Conservation (phyloP, 163 green algal genomes). For the Prototheca stagnorum region DNA sequence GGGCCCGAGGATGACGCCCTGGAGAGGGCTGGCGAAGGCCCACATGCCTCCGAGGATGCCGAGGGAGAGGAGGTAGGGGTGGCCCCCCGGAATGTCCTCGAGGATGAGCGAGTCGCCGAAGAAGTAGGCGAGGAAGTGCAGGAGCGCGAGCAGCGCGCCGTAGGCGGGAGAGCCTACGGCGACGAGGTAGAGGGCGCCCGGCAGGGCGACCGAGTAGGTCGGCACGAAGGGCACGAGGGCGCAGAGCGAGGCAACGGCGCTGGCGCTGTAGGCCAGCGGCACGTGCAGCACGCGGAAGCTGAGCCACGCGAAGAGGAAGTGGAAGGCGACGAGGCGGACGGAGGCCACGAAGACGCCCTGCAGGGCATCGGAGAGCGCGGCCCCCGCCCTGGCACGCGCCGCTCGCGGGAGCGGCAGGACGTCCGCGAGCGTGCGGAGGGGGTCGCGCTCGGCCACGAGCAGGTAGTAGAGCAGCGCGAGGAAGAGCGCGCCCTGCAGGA, state of each 20-base stretch:
- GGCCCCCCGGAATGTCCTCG: conserved; percentile 20
- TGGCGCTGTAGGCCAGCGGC: conserved; percentile 18
- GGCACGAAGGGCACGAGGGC: conserved; percentile 45
- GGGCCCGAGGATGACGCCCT: conserved; percentile 30
- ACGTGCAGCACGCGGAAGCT: conserved; percentile 15
- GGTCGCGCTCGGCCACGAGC: conserved; percentile 30
- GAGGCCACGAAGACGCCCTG: conserved; percentile 40
- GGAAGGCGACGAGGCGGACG: conserved; percentile 44
- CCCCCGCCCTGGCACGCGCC: conserved; percentile 8
- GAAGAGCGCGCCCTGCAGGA: conserved; percentile 35
- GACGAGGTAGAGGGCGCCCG: conserved; percentile 27
- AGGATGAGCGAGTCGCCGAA: conserved; percentile 23
- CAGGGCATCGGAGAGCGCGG: conserved; percentile 22
- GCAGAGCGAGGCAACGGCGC: conserved; percentile 17
- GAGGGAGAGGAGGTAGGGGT: conserved; percentile 39
- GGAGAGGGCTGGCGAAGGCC: conserved; percentile 36
- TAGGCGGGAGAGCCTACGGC: conserved; percentile 13
- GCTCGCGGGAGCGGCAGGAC: conserved; percentile 34
- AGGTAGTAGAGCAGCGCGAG: conserved; percentile 38
- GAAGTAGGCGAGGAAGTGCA: conserved; percentile 32
- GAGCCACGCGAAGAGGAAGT: conserved; percentile 45
- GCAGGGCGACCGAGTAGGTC: conserved; percentile 30
- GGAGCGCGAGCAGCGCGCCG: conserved; percentile 14
- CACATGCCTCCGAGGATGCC: conserved; percentile 40
- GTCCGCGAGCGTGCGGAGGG: conserved; percentile 20